Base-by-base conservation (phyloP, 2,329 filamentous ascomycete genomes). In the Aspergillus pseudotamarii region DNA sequence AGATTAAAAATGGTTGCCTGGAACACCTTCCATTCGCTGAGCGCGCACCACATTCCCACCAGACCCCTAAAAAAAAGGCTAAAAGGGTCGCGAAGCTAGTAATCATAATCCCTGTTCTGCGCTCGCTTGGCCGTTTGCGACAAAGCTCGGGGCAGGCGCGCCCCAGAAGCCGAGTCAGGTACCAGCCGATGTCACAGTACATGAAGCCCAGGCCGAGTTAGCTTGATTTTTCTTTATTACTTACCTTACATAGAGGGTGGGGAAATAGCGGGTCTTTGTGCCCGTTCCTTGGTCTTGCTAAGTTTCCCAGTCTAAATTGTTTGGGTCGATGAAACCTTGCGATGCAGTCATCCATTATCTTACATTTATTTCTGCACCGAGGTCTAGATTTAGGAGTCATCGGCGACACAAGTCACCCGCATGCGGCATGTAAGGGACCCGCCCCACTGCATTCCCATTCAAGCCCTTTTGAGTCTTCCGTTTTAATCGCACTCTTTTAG, bases 1-100 rank as follows among this genome's bases (percentile, higher is more conserved):
- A 23, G n/a, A 26, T 19, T n/a, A 32, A 55, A 36, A 38, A 55
- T 55, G 51, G 51, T 38, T 55, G 51, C 51, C 51, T 55, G 51
- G 51, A 38, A 19, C 51, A 9, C 16, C 28, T 36, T 36, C 34
- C 34, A 36, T 36, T 36, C 34, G 34, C 51, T 12, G 32, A 36
- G 8, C 51, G 19, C n/a, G 32, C 8, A 28, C 51, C 51, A 55
- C 51, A 41, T 38, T 36, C 21, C 30, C 16, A 8, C 19, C 9
- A 26, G 28, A 34, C 16, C 8, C 11, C 4, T 11, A n/a, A 21
- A 19, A 11, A 53, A 19, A 21, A 28, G 26, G 4, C 26, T 26
- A 36, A 36, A 10, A 41, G 19, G 38, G 38, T 16, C 6, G 32
- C 3, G 5, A 36, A 36, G 34, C 34, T 36, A 36, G 6, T 6